Conservation (phyloP, 331 rosid species). For the Spiraea crenata region DNA sequence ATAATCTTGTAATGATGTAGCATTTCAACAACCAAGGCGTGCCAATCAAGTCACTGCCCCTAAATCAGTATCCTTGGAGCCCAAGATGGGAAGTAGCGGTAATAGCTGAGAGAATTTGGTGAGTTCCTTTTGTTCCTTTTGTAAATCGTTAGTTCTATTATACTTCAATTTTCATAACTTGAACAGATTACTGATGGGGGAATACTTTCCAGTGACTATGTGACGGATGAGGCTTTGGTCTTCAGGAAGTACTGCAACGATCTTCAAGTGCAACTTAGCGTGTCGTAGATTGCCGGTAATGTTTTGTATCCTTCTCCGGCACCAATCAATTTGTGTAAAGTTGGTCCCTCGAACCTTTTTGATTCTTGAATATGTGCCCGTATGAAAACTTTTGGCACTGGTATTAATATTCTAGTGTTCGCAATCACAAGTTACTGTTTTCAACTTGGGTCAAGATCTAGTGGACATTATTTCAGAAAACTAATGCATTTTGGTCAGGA, state of each 20-base stretch:
- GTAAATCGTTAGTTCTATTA: neutral
- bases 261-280: conserved; percentile 37
- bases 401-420: neutral
- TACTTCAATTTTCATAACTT: neutral
- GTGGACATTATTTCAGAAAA: neutral
- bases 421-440: neutral
- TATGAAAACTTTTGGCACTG: conserved; percentile 8
- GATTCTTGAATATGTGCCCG: conserved; percentile 4
- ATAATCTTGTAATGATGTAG: conserved; percentile 36
- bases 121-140: conserved; percentile 34
- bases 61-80: conserved; percentile 75
- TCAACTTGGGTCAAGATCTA: neutral
- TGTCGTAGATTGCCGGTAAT: neutral
- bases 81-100: conserved; percentile 76
- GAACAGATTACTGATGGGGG: conserved; percentile 3
- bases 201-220: conserved; percentile 55
- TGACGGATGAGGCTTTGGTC: conserved; percentile 70
- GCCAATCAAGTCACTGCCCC: conserved; percentile 55
- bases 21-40: conserved; percentile 72
- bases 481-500: neutral
- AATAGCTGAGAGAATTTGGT: conserved; percentile 79
- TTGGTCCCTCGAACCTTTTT: neutral
- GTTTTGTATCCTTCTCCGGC: neutral
- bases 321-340: conserved; percentile 24
- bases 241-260: conserved; percentile 87